Base-by-base conservation (phyloP, 345 rosid species). In the Physaria fendleri region DNA sequence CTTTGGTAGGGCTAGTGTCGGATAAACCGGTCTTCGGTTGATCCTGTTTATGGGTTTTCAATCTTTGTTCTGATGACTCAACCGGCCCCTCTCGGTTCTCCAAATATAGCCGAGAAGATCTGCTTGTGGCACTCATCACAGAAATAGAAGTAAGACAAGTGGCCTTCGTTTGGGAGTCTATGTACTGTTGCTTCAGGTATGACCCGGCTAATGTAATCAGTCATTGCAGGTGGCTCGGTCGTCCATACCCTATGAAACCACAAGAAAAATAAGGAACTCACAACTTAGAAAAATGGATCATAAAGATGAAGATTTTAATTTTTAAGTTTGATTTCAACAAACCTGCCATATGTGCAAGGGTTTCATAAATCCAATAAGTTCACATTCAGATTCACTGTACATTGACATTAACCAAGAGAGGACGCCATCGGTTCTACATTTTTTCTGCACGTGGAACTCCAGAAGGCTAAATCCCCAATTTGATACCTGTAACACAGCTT, bases 341-440 rank as follows among this genome's bases (percentile, higher is more conserved):
- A 93, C 99, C 99, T 88, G 99, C 99, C 99, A 88, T 59, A 93
- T 71, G 74, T 93, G 97, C 61, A 88, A 74, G 8, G 99, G 91
- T 42, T 78, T 79, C 15, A 67, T 81, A 73, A 80, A 88, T 50
- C 99, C 99, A 0, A 65, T 57, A 68, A 81, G 71, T 59, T 83
- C 87, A 61, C 97, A 93, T 60, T 88, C 87, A 25, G 78, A 80
- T 65, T 81, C 80, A 65, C 75, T 81, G 81, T 81, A 83, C 70
- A 93, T 74, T 29, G 86, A 85, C 74, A 61, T 78, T 62, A 93
- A 83, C 99, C 95, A 89, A 40, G 79, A 78, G 51, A 93, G 80
- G 57, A 93, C 53, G 15, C 97, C 84, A 43, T 64, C 78, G 30
- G 69, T 62, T 59, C 44, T 76, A 72, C 97, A 93, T 56, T 77